These are phyloP conservation scores for Nymphaea thermarum DNA, from an alignment of 164 flowering plant species.

Conservation along the genomic window DNA sequence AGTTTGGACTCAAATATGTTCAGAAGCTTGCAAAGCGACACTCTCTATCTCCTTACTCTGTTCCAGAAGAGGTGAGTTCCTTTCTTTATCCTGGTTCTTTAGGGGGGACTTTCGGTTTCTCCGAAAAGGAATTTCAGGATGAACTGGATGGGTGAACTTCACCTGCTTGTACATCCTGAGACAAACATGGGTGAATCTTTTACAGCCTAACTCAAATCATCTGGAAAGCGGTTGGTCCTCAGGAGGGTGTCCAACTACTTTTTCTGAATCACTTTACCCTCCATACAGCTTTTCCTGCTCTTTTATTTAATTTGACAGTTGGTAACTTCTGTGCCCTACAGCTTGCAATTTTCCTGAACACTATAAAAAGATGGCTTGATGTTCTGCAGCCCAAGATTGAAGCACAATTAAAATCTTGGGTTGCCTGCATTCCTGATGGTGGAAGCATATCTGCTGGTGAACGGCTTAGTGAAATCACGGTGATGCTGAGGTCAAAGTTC, in stretches of 20 bases:
- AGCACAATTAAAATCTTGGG: conserved; percentile 66
- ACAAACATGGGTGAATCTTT: too few relatives aligned
- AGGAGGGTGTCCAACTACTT: too few relatives aligned
- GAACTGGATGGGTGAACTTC: too few relatives aligned
- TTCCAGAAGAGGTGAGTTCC: conserved; percentile 64
- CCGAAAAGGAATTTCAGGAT: too few relatives aligned
- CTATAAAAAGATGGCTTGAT: conserved; percentile 90
- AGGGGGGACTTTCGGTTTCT: too few relatives aligned
- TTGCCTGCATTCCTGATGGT: conserved; percentile 62
- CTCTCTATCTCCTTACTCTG: conserved; percentile 34
- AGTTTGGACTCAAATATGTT: conserved; percentile 77
- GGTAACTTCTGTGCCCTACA: conserved; percentile 17
- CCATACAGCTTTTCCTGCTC: too few relatives aligned
- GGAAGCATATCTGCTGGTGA: conserved; percentile 75
- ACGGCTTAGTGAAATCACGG: conserved; percentile 81
- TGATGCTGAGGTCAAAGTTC: conserved; percentile 86
- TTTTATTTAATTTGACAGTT: conserved; percentile 5
- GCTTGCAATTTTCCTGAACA: conserved; percentile 82
- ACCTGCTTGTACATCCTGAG: too few relatives aligned
- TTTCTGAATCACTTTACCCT: too few relatives aligned
- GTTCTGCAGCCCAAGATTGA: conserved; percentile 75
- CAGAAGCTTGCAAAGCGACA: conserved; percentile 73
- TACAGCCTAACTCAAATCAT: too few relatives aligned
- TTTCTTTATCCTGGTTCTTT: not conserved
- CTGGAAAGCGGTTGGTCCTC: too few relatives aligned